phyloP scores from a whole-genome alignment of 2,329 filamentous ascomycete species.

The Phaeomoniella chlamydospora region DNA sequence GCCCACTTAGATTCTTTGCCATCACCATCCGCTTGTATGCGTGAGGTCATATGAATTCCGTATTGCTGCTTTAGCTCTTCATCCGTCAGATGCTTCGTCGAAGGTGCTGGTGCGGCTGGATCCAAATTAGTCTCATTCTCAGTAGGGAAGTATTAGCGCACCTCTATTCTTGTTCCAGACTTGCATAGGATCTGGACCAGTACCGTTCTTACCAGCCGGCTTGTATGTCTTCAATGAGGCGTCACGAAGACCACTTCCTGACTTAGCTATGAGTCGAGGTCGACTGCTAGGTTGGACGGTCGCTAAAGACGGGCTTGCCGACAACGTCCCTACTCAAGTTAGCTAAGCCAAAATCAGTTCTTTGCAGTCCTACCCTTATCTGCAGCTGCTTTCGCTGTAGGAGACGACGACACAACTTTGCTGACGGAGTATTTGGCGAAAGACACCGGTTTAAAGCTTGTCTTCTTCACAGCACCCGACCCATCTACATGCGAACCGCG shows the following conservation, averaged over 20 bases:
- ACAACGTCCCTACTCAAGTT: conserved; percentile 13
- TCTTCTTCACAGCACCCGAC: conserved; percentile 43
- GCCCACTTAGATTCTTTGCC: conserved; percentile 54
- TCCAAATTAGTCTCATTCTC: conserved; percentile 10
- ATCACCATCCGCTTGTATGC: conserved; percentile 46
- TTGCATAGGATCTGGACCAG: conserved; percentile 50
- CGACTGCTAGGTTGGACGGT: conserved; percentile 31
- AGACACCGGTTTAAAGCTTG: conserved; percentile 50
- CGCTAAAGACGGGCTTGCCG: conserved; percentile 21
- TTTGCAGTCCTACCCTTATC: conserved; percentile 42
- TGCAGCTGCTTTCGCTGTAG: conserved; percentile 30
- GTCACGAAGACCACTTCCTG: conserved; percentile 37
- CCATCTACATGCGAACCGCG: conserved; percentile 28
- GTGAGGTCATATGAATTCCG: conserved; percentile 52
- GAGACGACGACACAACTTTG: conserved; percentile 41
- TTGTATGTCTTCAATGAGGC: conserved; percentile 33
- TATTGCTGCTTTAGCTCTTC: conserved; percentile 56
- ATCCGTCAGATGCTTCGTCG: conserved; percentile 51
- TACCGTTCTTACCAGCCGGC: conserved; percentile 27
- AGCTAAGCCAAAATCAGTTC: too few species aligned
- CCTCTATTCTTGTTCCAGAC: conserved; percentile 58
- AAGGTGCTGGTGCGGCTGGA: conserved; percentile 31
- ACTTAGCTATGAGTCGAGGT: conserved; percentile 50
- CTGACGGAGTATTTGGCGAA: conserved; percentile 53
- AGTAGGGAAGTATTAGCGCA: conserved; percentile 15